Evolutionary conservation across 2,329 filamentous ascomycete genomes (phyloP).

Genomic region (Daldinia eschscholtzii): DNA sequence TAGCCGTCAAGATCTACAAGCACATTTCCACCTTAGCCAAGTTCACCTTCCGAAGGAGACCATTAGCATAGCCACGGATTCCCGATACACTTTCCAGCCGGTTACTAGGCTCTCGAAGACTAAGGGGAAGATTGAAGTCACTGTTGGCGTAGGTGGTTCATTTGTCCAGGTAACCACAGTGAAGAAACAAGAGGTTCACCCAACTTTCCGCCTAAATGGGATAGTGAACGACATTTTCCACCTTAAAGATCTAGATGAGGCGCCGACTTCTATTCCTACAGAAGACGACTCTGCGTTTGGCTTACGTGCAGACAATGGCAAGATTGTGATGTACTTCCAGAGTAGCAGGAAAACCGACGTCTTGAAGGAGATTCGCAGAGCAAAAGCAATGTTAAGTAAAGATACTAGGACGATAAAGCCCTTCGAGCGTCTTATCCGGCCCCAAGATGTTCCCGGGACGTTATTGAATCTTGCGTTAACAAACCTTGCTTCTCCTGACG

Average conservation of each 20-base stretch:
- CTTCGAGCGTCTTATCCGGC: conserved; percentile 74
- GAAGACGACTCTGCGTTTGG: conserved; percentile 78
- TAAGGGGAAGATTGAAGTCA: conserved; percentile 77
- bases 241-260: conserved; percentile 75
- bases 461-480: conserved; percentile 75
- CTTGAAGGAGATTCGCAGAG: conserved; percentile 71
- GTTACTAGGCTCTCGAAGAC: conserved; percentile 75
- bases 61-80: conserved; percentile 75
- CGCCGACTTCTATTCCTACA: conserved; percentile 71
- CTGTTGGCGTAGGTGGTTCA: conserved; percentile 76
- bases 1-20: conserved; percentile 74
- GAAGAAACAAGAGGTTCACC: conserved; percentile 76
- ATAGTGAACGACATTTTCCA: conserved; percentile 79
- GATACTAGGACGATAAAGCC: conserved; percentile 71
- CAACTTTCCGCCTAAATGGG: conserved; percentile 70
- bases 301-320: conserved; percentile 75
- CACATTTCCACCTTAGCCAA: conserved; percentile 75
- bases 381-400: conserved; percentile 74
- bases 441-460: conserved; percentile 78
- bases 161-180: conserved; percentile 78
- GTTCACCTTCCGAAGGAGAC: conserved; percentile 77
- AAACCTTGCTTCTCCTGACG: conserved; percentile 73
- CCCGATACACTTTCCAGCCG: conserved; percentile 73
- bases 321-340: conserved; percentile 79
- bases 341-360: conserved; percentile 74